Conservation (phyloP, 345 rosid genomes). For the Lepidium didymum region DNA sequence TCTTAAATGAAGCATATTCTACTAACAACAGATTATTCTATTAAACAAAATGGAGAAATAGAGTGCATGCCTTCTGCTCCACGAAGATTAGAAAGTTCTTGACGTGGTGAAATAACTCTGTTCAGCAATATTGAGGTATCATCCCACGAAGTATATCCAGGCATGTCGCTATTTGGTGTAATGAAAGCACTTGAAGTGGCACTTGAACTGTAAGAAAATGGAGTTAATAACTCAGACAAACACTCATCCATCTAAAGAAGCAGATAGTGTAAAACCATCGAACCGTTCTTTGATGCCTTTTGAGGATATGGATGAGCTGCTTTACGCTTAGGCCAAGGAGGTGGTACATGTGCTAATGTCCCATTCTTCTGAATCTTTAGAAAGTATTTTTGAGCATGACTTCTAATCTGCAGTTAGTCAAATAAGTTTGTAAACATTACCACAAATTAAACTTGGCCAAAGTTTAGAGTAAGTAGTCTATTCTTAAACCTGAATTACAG, state of each 20-base stretch:
- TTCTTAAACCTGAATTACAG: constrained; percentile 82
- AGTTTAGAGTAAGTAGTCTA: neutral
- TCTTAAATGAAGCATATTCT: constrained; percentile 25
- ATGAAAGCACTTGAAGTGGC: constrained; percentile 57
- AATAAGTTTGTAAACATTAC: neutral
- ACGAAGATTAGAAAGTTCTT: constrained; percentile 41
- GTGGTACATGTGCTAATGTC: constrained; percentile 83
- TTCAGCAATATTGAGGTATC: constrained; percentile 51
- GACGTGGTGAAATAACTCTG: constrained; percentile 38
- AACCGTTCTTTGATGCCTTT: constrained; percentile 83
- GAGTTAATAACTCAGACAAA: neutral
- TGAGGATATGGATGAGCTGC: constrained; percentile 96
- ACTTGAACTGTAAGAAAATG: constrained; percentile 36
- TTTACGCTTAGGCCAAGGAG: constrained; percentile 97
- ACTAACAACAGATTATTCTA: neutral
- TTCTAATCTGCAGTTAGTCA: constrained; percentile 57
- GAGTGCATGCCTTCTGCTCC: constrained; percentile 53
- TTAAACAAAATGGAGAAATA: constrained; percentile 13
- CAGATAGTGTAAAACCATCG: neutral
- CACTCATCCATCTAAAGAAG: neutral
- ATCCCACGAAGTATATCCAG: constrained; percentile 60
- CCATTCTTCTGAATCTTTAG: constrained; percentile 96
- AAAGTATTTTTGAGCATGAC: constrained; percentile 98
- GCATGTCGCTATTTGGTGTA: constrained; percentile 30
- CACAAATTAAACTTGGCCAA: neutral